Evolutionary conservation across 163 green algal species (phyloP), one percentile per base, ranked within the genome.

Genomic region (Coccomyxa subellipsoidea): DNA sequence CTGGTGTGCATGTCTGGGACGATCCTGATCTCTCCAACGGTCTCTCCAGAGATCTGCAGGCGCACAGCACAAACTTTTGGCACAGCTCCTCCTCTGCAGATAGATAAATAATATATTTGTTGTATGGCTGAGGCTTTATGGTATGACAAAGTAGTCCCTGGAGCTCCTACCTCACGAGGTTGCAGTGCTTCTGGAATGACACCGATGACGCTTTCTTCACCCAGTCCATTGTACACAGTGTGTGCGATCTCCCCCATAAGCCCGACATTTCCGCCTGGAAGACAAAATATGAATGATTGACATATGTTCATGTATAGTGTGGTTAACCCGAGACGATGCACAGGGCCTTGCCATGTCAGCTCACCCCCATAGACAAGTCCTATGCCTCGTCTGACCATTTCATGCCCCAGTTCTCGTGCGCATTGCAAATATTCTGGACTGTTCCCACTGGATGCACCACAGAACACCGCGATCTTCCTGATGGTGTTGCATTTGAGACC

Each of bases 211-310:
- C 54, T 54, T 4, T 89, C 84, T 0, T 89, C 86, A 0, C 92
- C 92, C 23, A 93, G 80, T 3, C 88, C 71, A 37, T 27, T 38
- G 53, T 75, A 69, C 27, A 97, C 95, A 2, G 92, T 90, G 10
- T 88, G 78, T 6, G 93, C 89, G 6, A 98, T 84, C 71, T 91
- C 91, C 0, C 95, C 95, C 95, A 98, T 98, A 47, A 98, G 83
- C 0, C 95, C 95, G 0, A 98, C 91, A 32, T 90, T 96, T 9
- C 94, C 94, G 27, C 93, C 92, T 90, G 84, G 72, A 54, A 39
- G 73, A n/a, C 71, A 8, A 39, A 3, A 75, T 27, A 53, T 36
- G 77, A 36, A 12, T 27, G 18, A 25, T 69, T 36, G 77, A 79
- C 1, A 36, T 79, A 38, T 54, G 38, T 1, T 35, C 31, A 3